Conservation (phyloP, 495 filamentous ascomycete species). For the Daldinia bambusicola region DNA sequence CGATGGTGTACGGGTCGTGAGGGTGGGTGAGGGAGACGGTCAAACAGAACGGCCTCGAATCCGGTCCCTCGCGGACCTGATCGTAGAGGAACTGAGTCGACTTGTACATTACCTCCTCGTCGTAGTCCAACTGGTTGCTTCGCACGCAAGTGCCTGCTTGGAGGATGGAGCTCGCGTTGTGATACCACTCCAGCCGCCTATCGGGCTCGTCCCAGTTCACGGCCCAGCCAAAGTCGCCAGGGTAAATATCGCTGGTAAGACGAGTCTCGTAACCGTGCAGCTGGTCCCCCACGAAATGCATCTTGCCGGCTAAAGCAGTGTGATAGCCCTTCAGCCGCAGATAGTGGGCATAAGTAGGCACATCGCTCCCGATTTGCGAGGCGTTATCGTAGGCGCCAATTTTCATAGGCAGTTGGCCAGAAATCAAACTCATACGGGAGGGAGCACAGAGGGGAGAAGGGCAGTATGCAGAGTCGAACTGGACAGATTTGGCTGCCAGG, state of each 20-base stretch:
- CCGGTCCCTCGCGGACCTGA: slow-evolving; percentile 74
- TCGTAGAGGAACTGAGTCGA: slow-evolving; percentile 85
- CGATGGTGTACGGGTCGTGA: slow-evolving; percentile 91
- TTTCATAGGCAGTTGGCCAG: slow-evolving; percentile 84
- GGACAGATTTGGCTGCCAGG: slow-evolving; percentile 78
- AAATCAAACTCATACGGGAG: slow-evolving; percentile 88
- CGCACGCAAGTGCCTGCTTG: slow-evolving; percentile 84
- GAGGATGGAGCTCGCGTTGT: slow-evolving; percentile 88
- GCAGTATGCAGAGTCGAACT: slow-evolving; percentile 91
- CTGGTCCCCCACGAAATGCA: slow-evolving; percentile 95
- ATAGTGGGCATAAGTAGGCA: slow-evolving; percentile 89
- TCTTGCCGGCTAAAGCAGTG: slow-evolving; percentile 90
- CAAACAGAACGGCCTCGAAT: slow-evolving; percentile 80
- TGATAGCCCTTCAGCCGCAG: slow-evolving; percentile 85
- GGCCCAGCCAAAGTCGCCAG: slow-evolving; percentile 88
- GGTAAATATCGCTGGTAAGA: slow-evolving; percentile 92
- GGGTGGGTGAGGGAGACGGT: slow-evolving; percentile 92
- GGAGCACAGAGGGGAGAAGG: slow-evolving; percentile 89
- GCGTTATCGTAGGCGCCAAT: slow-evolving; percentile 92
- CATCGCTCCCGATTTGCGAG: slow-evolving; percentile 74
- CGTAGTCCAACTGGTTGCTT: slow-evolving; percentile 93
- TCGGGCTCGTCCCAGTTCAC: slow-evolving; percentile 92
- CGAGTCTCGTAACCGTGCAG: slow-evolving; percentile 89
- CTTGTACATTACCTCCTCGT: slow-evolving; percentile 91
- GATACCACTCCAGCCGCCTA: slow-evolving; percentile 86